A percentile compares a stretch with the other conserved stretches of the same genome.
phyloP scores from a whole-genome alignment of 768 basidiomycete species.

The Psilocybe cyanescens region DNA sequence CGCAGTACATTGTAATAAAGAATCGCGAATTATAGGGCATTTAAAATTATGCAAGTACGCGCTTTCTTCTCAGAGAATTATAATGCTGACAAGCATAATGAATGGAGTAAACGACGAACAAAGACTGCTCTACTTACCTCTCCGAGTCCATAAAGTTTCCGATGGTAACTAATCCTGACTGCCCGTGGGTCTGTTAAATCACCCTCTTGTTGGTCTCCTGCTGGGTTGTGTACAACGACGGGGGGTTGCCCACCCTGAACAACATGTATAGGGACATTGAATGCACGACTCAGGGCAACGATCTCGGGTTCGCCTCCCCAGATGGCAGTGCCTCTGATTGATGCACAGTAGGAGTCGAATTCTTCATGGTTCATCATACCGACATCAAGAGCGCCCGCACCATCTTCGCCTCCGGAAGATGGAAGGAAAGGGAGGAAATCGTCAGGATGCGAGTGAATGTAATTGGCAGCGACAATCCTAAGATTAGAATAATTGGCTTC shows the following conservation, averaged over 20 bases:
- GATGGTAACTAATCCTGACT: conserved; percentile 88
- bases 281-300: conserved; percentile 81
- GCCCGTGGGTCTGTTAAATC: conserved; percentile 38
- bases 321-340: conserved; percentile 79
- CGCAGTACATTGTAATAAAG: neutral
- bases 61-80: conserved; percentile 65
- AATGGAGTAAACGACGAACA: neutral
- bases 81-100: conserved; percentile 65
- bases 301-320: conserved; percentile 99
- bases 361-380: conserved; percentile 73
- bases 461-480: conserved; percentile 75
- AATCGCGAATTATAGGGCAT: neutral
- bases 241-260: conserved; percentile 82
- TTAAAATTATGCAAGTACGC: neutral
- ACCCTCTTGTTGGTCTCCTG: conserved; percentile 31
- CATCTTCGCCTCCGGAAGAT: conserved; percentile 71
- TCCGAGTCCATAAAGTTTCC: conserved; percentile 92
- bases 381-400: conserved; percentile 58
- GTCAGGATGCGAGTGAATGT: conserved; percentile 81
- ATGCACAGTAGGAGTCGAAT: conserved; percentile 76
- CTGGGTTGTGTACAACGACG: conserved; percentile 82
- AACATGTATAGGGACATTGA: conserved; percentile 86
- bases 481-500: conserved; percentile 63
- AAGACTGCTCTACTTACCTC: conserved; percentile 62
- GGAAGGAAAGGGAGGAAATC: conserved; percentile 96